Conservation (phyloP, 2,329 filamentous ascomycete species). For the Cercospora zeae-maydis region DNA sequence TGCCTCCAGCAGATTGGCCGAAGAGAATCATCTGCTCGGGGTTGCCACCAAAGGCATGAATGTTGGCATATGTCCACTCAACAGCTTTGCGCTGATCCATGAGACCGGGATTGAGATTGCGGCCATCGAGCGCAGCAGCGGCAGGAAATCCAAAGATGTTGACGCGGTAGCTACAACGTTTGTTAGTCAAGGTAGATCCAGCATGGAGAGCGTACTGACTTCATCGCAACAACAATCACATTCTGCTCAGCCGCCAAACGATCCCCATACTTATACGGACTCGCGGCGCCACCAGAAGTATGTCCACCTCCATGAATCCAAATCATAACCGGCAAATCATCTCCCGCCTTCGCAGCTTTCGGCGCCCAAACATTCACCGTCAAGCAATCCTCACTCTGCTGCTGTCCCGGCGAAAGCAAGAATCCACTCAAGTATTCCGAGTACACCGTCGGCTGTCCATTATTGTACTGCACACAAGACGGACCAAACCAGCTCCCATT, state of each 20-base stretch:
- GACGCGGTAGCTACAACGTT: slow-evolving; percentile 16
- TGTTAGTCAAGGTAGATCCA: background rate
- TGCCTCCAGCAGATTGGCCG: slow-evolving; percentile 28
- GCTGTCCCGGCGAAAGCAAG: slow-evolving; percentile 13
- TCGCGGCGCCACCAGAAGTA: slow-evolving; percentile 16
- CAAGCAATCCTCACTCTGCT: slow-evolving; percentile 34
- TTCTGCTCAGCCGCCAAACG: slow-evolving; percentile 17
- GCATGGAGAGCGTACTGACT: background rate
- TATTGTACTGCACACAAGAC: slow-evolving; percentile 18
- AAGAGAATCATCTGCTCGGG: slow-evolving; percentile 25
- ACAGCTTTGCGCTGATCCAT: slow-evolving; percentile 39
- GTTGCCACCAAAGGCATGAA: slow-evolving; percentile 35
- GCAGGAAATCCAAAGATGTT: slow-evolving; percentile 27
- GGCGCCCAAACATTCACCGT: slow-evolving; percentile 40
- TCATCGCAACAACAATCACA: slow-evolving; percentile 21
- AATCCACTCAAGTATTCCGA: slow-evolving; percentile 15
- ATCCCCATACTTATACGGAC: slow-evolving; percentile 21
- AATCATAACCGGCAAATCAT: slow-evolving; percentile 39
- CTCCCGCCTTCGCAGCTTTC: slow-evolving; percentile 19
- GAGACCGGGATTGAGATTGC: slow-evolving; percentile 32
- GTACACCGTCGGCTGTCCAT: slow-evolving; percentile 16
- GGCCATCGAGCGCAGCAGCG: slow-evolving; percentile 27
- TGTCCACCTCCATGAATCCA: slow-evolving; percentile 24
- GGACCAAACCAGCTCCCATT: slow-evolving; percentile 20
- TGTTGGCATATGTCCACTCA: slow-evolving; percentile 40